Evolutionary conservation across 352 stramenopile genomes (phyloP), one percentile per base, ranked within the genome.

Genomic region (Aphanomyces cochlioides): DNA sequence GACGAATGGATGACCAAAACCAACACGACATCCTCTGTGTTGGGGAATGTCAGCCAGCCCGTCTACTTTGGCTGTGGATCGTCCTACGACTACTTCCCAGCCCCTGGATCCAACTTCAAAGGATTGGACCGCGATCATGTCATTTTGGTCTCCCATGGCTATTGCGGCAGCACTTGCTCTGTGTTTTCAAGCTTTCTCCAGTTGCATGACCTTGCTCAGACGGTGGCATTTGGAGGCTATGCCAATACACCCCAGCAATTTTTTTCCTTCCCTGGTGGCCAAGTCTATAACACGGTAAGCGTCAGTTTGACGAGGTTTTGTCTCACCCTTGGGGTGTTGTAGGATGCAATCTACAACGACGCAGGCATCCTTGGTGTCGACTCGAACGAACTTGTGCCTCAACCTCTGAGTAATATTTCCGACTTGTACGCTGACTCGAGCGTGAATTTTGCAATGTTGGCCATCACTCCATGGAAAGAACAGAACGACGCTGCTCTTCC

Each of bases 101-200:
- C 64, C 3, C 64, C 64, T 10, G 64, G 64, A 34, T 36, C 47
- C 5, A 70, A 39, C 40, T 70, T 70, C 40, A 8, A 21, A 17
- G 64, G 64, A 4, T 50, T 70, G 10, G 19, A 47, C n/a, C n/a
- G 21, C 0, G 64, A 70, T 4, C 7, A 70, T 19, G 48, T 70
- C 36, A 50, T 70, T 21, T 40, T 70, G 10, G 64, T 70, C 15
- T 70, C 64, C 17, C 64, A 70, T 39, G 64, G 64, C 36, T 70
- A 70, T 39, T 70, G 64, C 19, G 64, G 64, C 64, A 70, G 64
- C 64, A 70, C 64, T 37, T 70, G 64, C 54, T 70, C 64, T 7
- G 64, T 70, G 21, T 70, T 70, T 37, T 70, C 64, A 28, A 70
- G 64, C 64, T 70, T 70, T 36, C 59, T 70, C 36, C 64, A 70